Evolutionary conservation across 2,329 filamentous ascomycete genomes (phyloP).

Genomic region (Trichothecium sympodiale): DNA sequence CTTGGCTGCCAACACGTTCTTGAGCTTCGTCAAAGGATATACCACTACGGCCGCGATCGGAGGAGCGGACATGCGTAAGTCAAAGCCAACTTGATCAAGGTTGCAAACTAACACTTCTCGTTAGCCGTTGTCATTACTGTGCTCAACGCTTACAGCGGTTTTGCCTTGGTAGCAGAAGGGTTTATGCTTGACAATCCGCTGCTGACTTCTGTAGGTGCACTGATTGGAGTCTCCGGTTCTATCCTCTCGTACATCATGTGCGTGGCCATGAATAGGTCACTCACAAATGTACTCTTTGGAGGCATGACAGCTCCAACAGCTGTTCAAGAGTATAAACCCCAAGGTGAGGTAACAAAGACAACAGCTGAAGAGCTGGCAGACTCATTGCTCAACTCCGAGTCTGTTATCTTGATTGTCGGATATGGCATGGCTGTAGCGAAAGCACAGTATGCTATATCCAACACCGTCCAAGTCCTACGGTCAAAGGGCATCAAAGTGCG

Average conservation of each 20-base stretch:
- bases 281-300: constrained; percentile 84
- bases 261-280: constrained; percentile 80
- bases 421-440: constrained; percentile 95
- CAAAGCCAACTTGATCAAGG: not conserved
- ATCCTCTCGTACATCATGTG: constrained; percentile 84
- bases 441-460: constrained; percentile 80
- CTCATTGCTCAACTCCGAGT: constrained; percentile 63
- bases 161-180: constrained; percentile 80
- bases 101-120: not conserved
- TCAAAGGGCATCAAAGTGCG: constrained; percentile 68
- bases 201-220: constrained; percentile 71
- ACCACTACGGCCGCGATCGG: constrained; percentile 84
- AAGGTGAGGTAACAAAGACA: constrained; percentile 69
- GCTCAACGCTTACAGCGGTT: constrained; percentile 82
- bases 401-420: constrained; percentile 79
- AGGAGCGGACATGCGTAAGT: constrained; percentile 76
- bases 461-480: constrained; percentile 67
- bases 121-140: constrained; percentile 78
- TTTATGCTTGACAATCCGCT: constrained; percentile 86
- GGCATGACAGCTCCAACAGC: constrained; percentile 45
- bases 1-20: constrained; percentile 60
- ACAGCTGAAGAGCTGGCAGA: constrained; percentile 74
- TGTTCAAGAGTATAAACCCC: constrained; percentile 57
- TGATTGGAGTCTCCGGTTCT: constrained; percentile 81
- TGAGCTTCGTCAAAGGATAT: constrained; percentile 79